Evolutionary conservation across 208 protist genomes (phyloP).

Genomic region (Herpetomonas muscarum): DNA sequence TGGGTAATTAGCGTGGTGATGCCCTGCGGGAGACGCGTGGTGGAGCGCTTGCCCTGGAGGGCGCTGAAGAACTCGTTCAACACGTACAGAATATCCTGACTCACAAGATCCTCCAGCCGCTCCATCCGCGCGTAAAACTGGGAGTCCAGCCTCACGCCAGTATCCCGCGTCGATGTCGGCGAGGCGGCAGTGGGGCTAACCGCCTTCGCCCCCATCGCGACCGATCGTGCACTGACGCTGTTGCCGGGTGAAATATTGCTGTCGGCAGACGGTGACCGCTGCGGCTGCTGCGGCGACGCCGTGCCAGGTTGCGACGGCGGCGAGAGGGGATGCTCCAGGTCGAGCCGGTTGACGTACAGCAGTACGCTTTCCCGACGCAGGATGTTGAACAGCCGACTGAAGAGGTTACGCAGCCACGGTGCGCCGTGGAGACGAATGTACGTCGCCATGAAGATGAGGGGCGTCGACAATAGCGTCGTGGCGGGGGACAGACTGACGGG

Average conservation of each 20-base stretch:
- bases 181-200: no score
- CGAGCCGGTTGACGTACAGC: slow-evolving; percentile 81
- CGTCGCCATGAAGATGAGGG: slow-evolving; percentile 66
- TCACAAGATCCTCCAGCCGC: slow-evolving; percentile 72
- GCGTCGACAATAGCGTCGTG: slow-evolving; percentile 47
- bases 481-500: slow-evolving; percentile 5
- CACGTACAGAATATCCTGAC: slow-evolving; percentile 78
- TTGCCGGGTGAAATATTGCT: no score
- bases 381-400: slow-evolving; percentile 69
- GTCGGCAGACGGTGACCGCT: no score
- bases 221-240: no score
- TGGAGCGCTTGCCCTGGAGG: slow-evolving; percentile 60
- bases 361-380: slow-evolving; percentile 74
- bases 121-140: slow-evolving; percentile 33
- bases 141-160: not conserved
- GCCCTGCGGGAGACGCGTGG: slow-evolving; percentile 68
- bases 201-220: no score
- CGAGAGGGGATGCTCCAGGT: slow-evolving; percentile 34
- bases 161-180: slow-evolving; percentile 4
- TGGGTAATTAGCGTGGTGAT: slow-evolving; percentile 74
- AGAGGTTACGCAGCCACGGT: slow-evolving; percentile 72
- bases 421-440: slow-evolving; percentile 85
- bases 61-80: slow-evolving; percentile 79
- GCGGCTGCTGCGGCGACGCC: not conserved
- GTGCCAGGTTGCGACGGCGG: not conserved